Evolutionary conservation across 164 flowering plant species (phyloP), one percentile per base, ranked within the genome.

Genomic region (Aristolochia fimbriata): DNA sequence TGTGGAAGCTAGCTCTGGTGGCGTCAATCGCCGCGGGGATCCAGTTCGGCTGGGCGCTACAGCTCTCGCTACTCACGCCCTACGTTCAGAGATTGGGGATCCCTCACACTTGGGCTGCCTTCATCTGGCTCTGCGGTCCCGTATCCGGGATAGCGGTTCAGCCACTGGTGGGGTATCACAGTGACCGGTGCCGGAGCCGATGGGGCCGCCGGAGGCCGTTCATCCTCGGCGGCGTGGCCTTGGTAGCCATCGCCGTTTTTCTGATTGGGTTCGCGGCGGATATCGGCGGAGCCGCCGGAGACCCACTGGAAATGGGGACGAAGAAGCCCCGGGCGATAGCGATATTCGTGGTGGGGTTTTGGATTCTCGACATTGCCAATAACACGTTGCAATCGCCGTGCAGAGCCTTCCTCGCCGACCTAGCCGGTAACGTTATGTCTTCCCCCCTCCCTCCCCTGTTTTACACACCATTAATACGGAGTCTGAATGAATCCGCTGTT

Each of bases 31-130:
- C 95, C 4, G 71, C 92, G 55, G 99, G 99, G 0, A 80, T 93
- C 15, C 99, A 93, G 57, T 90, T 93, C 78, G 97, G 99, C 1
- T 93, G 99, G 99, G 97, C 99, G 1, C 74, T 93, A 5, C 99
- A 93, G 77, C 83, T 93, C n/a, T 93, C 97, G 3, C 73, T 90
- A 3, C 80, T 93, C 25, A 93, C 99, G 0, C 99, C 97, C 0
- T 93, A 93, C 72, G 96, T 93, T 14, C 99, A 93, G 74, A 87
- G 86, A 79, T 86, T 93, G 7, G 99, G 99, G 2, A 86, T 93
- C 27, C 89, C 99, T 0, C 99, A 93, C 78, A 84, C 85, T 0
- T 93, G 81, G 82, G 78, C 99, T 4, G 89, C 97, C 63, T 63
- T 90, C 37, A 80, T 93, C 14, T 90, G 99, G 99, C 82, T 93